Evolutionary conservation across 768 basidiomycete genomes (phyloP).

Genomic region (Mycena vitilis): DNA sequence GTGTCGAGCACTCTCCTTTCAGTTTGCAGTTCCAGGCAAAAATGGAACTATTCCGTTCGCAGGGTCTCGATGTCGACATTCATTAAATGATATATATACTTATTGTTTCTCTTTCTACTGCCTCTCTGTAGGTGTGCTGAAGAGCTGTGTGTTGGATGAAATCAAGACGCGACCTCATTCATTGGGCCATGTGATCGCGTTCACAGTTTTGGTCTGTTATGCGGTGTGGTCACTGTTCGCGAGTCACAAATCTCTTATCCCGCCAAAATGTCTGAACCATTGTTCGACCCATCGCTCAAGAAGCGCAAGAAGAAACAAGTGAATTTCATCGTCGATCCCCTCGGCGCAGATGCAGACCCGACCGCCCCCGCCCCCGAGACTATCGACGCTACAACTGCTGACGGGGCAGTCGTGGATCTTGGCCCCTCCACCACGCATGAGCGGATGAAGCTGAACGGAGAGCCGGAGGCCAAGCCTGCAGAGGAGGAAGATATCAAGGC

Average conservation of each 20-base stretch:
- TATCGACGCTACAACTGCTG: constrained; percentile 76
- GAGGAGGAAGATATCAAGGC: constrained; percentile 82
- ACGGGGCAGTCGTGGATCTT: constrained; percentile 80
- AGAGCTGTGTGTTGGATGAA: too few relatives aligned
- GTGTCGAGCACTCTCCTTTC: background rate
- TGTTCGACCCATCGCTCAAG: constrained; percentile 87
- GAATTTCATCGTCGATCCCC: constrained; percentile 86
- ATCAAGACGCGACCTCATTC: too few relatives aligned
- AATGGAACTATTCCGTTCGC: background rate
- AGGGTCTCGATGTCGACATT: background rate
- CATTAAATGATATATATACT: too few relatives aligned
- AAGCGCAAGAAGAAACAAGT: constrained; percentile 91
- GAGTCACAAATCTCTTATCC: constrained; percentile 17
- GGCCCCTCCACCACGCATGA: constrained; percentile 82
- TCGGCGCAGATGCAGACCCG: constrained; percentile 85
- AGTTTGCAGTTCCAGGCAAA: background rate
- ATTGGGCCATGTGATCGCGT: too few relatives aligned
- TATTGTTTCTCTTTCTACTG: too few relatives aligned
- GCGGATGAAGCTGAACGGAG: constrained; percentile 69
- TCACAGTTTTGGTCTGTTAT: constrained; percentile 19
- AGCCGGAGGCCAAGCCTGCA: constrained; percentile 55
- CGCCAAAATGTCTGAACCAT: constrained; percentile 63
- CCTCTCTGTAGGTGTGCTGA: too few relatives aligned
- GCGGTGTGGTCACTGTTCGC: background rate
- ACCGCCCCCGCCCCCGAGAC: constrained; percentile 80